phyloP scores from a whole-genome alignment of 106 monocot species.

The Gastrodia elata region DNA sequence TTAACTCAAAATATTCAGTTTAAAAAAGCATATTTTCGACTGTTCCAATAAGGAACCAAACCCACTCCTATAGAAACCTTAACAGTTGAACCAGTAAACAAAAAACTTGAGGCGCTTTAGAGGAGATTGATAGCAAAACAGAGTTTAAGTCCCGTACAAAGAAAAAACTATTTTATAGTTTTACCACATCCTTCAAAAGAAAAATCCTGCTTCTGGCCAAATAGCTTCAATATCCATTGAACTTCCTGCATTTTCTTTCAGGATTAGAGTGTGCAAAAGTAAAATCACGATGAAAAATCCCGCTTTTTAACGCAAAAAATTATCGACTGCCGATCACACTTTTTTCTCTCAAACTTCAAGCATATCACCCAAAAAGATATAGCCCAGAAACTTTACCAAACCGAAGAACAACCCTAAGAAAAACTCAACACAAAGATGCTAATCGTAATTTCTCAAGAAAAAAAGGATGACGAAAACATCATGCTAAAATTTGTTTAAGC shows the following conservation, averaged over 20 bases:
- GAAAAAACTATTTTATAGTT: no score
- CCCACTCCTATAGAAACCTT: no score
- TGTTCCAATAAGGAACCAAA: no score
- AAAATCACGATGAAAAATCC: background rate
- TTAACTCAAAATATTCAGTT: no score
- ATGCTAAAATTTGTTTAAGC: background rate
- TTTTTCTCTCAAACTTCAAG: background rate
- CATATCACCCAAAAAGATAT: background rate
- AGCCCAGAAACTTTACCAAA: no score
- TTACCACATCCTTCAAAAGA: no score
- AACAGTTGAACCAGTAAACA: no score
- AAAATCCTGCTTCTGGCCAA: no score
- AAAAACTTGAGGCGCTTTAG: no score
- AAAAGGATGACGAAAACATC: background rate
- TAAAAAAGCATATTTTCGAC: no score
- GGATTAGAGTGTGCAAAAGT: background rate
- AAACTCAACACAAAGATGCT: background rate
- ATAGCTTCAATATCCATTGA: background rate
- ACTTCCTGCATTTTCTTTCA: background rate
- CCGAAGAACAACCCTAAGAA: background rate
- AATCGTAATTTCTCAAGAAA: background rate
- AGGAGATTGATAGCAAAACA: no score
- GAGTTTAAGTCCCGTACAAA: no score
- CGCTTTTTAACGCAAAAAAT: background rate
- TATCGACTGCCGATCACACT: background rate